Percentiles rank a stretch among this genome's conserved stretches.
Conservation (phyloP, 192 early-diverging fungal species). For the Haplosporangium gracile region DNA sequence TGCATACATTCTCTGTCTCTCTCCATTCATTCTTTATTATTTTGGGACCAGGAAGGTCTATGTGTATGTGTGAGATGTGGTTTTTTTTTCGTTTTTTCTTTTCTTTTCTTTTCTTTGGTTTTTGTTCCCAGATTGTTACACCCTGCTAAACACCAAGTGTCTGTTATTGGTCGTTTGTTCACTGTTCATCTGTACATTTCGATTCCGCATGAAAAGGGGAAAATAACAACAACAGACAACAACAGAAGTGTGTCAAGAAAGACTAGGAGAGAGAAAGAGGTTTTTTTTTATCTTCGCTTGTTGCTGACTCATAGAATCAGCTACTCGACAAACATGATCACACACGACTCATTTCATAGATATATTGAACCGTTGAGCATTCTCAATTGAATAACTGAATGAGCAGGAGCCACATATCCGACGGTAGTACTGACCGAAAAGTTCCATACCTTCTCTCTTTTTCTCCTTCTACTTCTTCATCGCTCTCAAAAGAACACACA, state of each 20-base stretch:
- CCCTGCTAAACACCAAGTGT: neutral
- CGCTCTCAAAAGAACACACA: neutral
- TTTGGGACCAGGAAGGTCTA: neutral
- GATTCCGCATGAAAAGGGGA: neutral
- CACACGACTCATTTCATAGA: neutral
- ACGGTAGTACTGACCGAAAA: neutral
- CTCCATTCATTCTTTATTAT: neutral
- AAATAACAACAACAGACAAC: neutral
- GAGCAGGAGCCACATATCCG: neutral
- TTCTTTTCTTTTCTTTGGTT: constrained; percentile 5
- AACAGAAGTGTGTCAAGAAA: too few species aligned
- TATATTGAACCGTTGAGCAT: neutral
- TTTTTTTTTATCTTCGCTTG: too few species aligned
- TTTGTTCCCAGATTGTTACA: neutral
- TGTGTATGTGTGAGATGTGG: neutral
- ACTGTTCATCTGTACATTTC: neutral
- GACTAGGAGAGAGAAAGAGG: too few species aligned
- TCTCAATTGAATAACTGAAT: neutral
- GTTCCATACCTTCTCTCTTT: neutral
- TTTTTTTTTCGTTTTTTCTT: neutral
- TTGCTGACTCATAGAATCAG: too few species aligned
- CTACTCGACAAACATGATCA: neutral
- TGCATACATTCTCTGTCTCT: neutral
- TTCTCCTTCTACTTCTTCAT: neutral
- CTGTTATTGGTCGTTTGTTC: neutral